Base-by-base conservation (phyloP, 129 eudicot genomes). In the Glebionis coronaria region DNA sequence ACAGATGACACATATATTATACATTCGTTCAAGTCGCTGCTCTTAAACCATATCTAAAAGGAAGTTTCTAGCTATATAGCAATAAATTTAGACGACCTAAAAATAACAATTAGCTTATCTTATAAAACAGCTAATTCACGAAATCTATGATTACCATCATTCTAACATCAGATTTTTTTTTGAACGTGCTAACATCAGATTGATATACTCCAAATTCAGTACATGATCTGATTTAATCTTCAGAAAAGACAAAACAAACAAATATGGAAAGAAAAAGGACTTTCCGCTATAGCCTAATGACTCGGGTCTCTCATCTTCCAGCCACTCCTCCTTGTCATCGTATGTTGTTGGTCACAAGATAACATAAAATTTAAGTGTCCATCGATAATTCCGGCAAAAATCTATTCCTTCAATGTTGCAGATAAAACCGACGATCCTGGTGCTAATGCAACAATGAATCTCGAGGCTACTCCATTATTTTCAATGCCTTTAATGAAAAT, bases 181-280 rank as follows among this genome's bases (percentile, higher is more conserved):
- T n/a, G n/a, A n/a, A n/a, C n/a, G n/a, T n/a, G n/a, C n/a, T n/a
- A n/a, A n/a, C n/a, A n/a, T n/a, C n/a, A n/a, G n/a, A n/a, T n/a
- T n/a, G 62, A 13, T 19, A 15, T 53, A 55, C 56, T 52, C 38
- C 6, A 29, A 0, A 29, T 0, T 29, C 38, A 56, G 23, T 38
- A 70, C 65, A 20, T 55, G 25, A 70, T 70, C 51, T 49, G 12
- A 71, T 27, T 49, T 60, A 9, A 50, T 51, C 38, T 71, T 25
- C 21, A 60, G 9, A 13, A 29, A 13, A 35, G 38, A 31, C 1
- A 29, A 2, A 23, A 23, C 1, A 47, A 12, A 15, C 0, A 29
- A 29, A 29, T 1, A 29, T 7, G 2, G 2, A 57, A 59, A 28
- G 23, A 7, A 62, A 40, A 1, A 29, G 25, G 67, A 46, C 49